These are phyloP conservation scores for Emydomyces testavorans DNA, from an alignment of 2,329 filamentous ascomycete genomes.

Conservation along the genomic window DNA sequence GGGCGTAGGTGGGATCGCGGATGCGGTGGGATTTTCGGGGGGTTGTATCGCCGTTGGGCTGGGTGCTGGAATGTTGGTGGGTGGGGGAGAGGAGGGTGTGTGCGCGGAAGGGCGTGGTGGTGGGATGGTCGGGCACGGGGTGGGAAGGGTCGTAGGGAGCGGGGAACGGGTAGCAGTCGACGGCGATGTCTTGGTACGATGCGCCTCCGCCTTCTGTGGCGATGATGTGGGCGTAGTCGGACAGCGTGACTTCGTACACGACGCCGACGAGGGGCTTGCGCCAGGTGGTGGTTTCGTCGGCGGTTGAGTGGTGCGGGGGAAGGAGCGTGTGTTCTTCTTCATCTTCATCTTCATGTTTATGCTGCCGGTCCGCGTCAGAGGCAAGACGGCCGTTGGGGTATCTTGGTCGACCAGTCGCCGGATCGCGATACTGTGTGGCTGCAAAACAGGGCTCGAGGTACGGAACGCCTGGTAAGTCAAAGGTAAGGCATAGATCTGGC, in stretches of 20 bases:
- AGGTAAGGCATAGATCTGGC: slow-evolving; percentile 64
- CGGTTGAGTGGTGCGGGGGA: neutral
- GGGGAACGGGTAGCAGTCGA: slow-evolving; percentile 63
- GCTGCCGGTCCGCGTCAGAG: neutral
- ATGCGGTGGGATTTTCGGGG: slow-evolving; percentile 1
- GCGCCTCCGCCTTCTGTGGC: slow-evolving; percentile 79
- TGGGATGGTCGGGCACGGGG: slow-evolving; percentile 53
- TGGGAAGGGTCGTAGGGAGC: slow-evolving; percentile 37
- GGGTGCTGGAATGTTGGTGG: neutral
- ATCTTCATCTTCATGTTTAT: slow-evolving; percentile 1
- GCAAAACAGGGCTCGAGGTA: slow-evolving; percentile 89
- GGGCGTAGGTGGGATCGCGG: slow-evolving; percentile 40
- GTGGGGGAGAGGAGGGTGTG: slow-evolving; percentile 69
- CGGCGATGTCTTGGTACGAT: slow-evolving; percentile 71
- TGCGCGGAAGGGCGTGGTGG: slow-evolving; percentile 59
- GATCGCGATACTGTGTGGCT: slow-evolving; percentile 55
- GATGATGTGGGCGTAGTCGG: slow-evolving; percentile 77
- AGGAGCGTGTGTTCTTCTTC: slow-evolving; percentile 29
- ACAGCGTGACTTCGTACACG: slow-evolving; percentile 81
- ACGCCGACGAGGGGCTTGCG: slow-evolving; percentile 77
- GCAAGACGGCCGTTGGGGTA: neutral
- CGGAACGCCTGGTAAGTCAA: slow-evolving; percentile 74
- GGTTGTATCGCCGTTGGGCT: slow-evolving; percentile 11
- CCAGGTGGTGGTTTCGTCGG: slow-evolving; percentile 43
- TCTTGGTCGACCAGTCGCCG: slow-evolving; percentile 23